Evolutionary conservation across 495 filamentous ascomycete species (phyloP), one percentile per base, ranked within the genome.

Genomic region (Hypoxylon fuscum): DNA sequence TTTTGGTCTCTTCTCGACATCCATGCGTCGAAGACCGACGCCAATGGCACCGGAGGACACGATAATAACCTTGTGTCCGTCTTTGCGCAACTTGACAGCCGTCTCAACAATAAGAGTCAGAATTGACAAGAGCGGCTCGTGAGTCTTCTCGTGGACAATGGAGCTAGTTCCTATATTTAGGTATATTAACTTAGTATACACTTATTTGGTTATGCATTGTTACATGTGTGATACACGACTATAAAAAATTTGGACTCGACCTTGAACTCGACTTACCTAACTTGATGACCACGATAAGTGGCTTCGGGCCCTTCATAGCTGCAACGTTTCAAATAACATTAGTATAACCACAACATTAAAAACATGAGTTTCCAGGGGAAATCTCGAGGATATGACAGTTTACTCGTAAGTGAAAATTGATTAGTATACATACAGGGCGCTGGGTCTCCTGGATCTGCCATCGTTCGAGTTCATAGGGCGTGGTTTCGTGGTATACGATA

Each of bases 11-110:
- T 88, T 88, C n/a, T 91, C 87, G 21, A 97, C 81, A 73, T 97
- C 85, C 89, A 98, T 95, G 50, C 92, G 83, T 56, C 89, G 83
- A 49, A 98, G 79, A 12, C 92, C 95, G 59, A 98, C 90, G 31
- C 93, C 95, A 73, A 98, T 96, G 69, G 95, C 95, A 43, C 95
- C 95, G 0, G 95, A 98, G 7, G 95, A 98, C 49, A 98, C 96
- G 64, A 98, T 86, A 61, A 98, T 87, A 23, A 98, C 96, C 66
- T 87, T 88, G 70, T 98, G 93, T 11, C 96, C 96, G 87, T 96
- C 90, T 71, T 91, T 89, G 59, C 84, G 87, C 46, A 98, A 81
- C 58, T 84, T 86, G 10, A 93, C 88, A 2, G 90, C 92, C 4
- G 96, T 97, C 74, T 98, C 93, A 31, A 96, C 95, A 63, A 98